Evolutionary conservation across 306 rosid genomes (phyloP).

Genomic region (Pyrus betulifolia): DNA sequence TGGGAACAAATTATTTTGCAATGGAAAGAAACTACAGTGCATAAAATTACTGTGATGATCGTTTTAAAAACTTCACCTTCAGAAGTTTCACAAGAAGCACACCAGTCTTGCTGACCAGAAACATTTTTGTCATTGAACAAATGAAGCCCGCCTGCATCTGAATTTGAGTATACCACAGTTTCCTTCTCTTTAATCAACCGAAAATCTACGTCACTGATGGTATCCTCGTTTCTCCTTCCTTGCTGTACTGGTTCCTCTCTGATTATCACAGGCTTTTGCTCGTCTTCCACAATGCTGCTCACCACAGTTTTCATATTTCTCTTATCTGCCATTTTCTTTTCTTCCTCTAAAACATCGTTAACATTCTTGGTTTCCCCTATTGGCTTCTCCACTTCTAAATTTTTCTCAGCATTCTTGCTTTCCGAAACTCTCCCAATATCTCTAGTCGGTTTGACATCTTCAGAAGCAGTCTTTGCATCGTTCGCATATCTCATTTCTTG

Average conservation of each 20-base stretch:
- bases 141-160: not conserved
- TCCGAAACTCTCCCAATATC: not conserved
- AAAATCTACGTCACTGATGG: not conserved
- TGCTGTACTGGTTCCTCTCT: not conserved
- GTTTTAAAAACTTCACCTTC: conserved; percentile 24
- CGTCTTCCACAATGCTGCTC: conserved; percentile 1
- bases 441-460: not conserved
- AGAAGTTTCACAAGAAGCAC: conserved; percentile 9
- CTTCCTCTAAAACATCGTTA: not conserved
- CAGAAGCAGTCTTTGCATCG: not conserved
- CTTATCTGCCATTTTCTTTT: not conserved
- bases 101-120: not conserved
- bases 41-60: not conserved
- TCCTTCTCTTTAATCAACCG: not conserved
- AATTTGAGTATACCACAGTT: not conserved
- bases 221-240: not conserved
- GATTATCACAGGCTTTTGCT: not conserved
- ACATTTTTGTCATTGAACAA: conserved; percentile 11
- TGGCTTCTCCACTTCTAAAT: not conserved
- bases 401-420: not conserved
- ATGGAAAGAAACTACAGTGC: not conserved
- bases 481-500: not conserved
- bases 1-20: not conserved
- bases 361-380: not conserved
- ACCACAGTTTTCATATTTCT: not conserved